A percentile compares a stretch with the other conserved stretches of the same genome.
These are phyloP conservation scores for Hylodesmum podocarpum DNA, from an alignment of 306 rosid species.

Conservation along the genomic window DNA sequence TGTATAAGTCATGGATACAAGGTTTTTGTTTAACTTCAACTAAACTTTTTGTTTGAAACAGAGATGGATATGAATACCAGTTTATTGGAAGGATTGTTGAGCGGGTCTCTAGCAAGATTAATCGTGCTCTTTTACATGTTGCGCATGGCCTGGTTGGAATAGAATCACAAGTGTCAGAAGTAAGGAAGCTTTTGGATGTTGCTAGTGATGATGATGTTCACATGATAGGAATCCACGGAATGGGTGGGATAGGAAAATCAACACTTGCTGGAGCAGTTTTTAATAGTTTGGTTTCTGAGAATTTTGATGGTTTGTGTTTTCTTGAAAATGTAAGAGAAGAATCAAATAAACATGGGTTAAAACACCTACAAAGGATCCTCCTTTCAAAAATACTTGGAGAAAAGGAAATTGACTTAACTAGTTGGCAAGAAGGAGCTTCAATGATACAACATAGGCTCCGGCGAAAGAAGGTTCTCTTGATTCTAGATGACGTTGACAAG, in stretches of 20 bases:
- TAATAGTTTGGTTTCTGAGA: background rate
- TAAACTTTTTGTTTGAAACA: background rate
- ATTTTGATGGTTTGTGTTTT: background rate
- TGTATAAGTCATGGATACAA: background rate
- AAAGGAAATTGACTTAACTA: background rate
- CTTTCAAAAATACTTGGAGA: background rate
- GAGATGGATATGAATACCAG: background rate
- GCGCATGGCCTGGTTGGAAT: conserved; percentile 29
- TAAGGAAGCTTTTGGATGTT: background rate
- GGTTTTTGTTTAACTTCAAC: background rate
- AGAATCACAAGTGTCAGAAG: background rate
- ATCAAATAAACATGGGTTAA: conserved; percentile 13
- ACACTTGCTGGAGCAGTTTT: background rate
- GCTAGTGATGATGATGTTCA: background rate
- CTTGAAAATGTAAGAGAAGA: background rate
- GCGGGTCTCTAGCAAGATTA: background rate
- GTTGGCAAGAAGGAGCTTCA: background rate
- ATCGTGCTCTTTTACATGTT: background rate
- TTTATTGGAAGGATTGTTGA: background rate
- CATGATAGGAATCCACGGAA: conserved; percentile 33
- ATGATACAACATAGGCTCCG: background rate
- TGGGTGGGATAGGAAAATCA: conserved; percentile 11
- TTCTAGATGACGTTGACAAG: background rate
- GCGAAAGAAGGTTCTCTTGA: background rate
- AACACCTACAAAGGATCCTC: conserved; percentile 23